Percentiles rank a stretch among this genome's conserved stretches.
phyloP scores from a whole-genome alignment of 768 basidiomycete species.

The Boletus subcaerulescens region DNA sequence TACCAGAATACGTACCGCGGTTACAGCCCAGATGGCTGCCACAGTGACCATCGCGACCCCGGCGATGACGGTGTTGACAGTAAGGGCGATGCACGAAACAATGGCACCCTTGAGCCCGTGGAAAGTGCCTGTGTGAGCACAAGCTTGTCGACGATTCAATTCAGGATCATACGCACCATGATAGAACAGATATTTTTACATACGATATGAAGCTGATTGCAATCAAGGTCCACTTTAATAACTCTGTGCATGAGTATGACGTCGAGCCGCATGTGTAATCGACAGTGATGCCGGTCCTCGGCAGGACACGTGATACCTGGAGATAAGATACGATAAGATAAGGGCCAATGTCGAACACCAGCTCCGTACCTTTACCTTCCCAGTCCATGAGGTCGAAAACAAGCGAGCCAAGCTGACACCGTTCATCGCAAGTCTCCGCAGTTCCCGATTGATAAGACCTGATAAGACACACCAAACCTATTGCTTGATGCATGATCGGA shows the following conservation, averaged over 20 bases:
- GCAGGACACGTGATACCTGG: too few relatives aligned
- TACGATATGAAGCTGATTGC: too few relatives aligned
- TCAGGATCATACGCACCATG: neutral
- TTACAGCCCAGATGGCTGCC: neutral
- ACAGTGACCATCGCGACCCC: neutral
- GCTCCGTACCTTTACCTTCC: slow-evolving; percentile 41
- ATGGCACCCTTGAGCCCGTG: neutral
- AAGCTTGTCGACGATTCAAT: neutral
- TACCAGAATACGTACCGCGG: neutral
- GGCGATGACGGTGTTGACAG: neutral
- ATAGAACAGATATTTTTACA: too few relatives aligned
- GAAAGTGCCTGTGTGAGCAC: neutral
- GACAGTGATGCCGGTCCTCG: too few relatives aligned
- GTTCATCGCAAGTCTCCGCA: slow-evolving; percentile 41
- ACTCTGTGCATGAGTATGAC: too few relatives aligned
- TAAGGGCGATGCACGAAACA: neutral
- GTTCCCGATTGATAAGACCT: neutral
- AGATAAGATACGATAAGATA: too few relatives aligned
- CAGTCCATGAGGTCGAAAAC: slow-evolving; percentile 45
- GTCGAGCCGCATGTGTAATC: too few relatives aligned
- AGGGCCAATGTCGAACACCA: slow-evolving; percentile 31
- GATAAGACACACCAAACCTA: neutral
- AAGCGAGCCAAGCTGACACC: slow-evolving; percentile 49
- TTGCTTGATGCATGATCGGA: neutral
- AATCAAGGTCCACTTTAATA: too few relatives aligned